Base-by-base conservation (phyloP, 176 grass and related monocot genomes). In the Tuctoria greenei region DNA sequence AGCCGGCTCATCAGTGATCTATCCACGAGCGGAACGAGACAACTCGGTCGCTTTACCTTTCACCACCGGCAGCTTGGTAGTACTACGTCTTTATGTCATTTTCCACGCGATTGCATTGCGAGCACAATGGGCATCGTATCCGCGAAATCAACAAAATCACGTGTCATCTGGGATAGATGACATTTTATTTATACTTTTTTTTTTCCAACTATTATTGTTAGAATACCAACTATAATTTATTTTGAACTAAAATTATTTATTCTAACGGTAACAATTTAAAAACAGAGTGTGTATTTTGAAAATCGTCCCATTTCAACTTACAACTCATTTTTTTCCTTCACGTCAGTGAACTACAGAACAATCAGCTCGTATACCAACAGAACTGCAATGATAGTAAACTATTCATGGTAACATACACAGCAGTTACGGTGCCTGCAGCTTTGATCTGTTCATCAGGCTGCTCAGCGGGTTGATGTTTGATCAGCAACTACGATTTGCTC, bases 21-120 rank as follows among this genome's bases (percentile, higher is more conserved):
- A 73, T 82, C 37, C 47, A 25, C 20, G 70, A 66, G 11, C 61
- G 7, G 34, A 56, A 27, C 27, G 23, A 49, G 16, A 1, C 56
- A 61, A 34, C 40, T 18, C 8, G 15, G 37, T 43, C 56, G 26
- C 26, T 46, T 47, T 62, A 21, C 17, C n/a, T 76, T 57, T 4
- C 20, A 5, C 5, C 18, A 26, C 45, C 31, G 23, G 55, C 23
- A 4, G 26, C 23, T 58, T 58, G 55, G 6, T 54, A 54, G 7
- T 20, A 51, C n/a, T 24, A 56, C 18, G 20, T 24, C 67, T 72
- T 72, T 58, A 46, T 57, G 67, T 84, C 67, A 54, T 65, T 79
- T 46, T 72, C 67, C 15, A 15, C 26, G 37, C 26, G 31, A 84
- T 58, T 28, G 20, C 42, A 31, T 67, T 66, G 58, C 20, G 15